phyloP scores from a whole-genome alignment of 2,329 filamentous ascomycete species.

The Aureobasidium namibiae region DNA sequence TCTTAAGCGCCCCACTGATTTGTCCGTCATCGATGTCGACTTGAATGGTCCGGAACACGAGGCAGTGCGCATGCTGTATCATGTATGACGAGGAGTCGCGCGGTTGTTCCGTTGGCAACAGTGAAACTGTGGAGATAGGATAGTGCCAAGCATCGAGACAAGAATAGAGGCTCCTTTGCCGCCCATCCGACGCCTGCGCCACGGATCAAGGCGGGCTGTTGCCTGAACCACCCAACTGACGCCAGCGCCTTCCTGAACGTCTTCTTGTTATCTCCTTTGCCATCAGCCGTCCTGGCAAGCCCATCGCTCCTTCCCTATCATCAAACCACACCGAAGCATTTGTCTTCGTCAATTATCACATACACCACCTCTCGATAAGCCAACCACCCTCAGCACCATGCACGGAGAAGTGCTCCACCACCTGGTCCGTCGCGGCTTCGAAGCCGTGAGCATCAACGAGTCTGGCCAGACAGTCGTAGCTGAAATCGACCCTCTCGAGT shows the following conservation, averaged over 20 bases:
- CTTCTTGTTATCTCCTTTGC: neutral
- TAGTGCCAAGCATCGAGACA: neutral
- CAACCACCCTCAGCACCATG: slow-evolving; percentile 10
- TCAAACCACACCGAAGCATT: neutral
- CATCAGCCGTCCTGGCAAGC: neutral
- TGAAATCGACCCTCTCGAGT: slow-evolving; percentile 20
- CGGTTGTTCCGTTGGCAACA: neutral
- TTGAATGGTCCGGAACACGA: neutral
- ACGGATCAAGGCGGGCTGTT: neutral
- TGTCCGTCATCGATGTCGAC: no score
- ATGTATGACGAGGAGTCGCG: neutral
- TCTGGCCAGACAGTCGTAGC: slow-evolving; percentile 16
- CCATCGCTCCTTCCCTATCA: neutral
- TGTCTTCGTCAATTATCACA: neutral
- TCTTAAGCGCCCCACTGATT: no score
- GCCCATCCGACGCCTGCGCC: neutral
- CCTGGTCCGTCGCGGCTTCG: slow-evolving; percentile 25
- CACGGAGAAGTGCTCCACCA: slow-evolving; percentile 25
- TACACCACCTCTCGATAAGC: neutral
- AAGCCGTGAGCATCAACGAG: slow-evolving; percentile 17
- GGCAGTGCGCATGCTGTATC: neutral
- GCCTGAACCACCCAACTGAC: slow-evolving; percentile 3
- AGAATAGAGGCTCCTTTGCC: neutral
- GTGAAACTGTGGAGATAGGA: neutral
- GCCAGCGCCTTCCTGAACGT: neutral